Base-by-base conservation (phyloP, 2,329 filamentous ascomycete genomes). In the Calonectria henricotiae region DNA sequence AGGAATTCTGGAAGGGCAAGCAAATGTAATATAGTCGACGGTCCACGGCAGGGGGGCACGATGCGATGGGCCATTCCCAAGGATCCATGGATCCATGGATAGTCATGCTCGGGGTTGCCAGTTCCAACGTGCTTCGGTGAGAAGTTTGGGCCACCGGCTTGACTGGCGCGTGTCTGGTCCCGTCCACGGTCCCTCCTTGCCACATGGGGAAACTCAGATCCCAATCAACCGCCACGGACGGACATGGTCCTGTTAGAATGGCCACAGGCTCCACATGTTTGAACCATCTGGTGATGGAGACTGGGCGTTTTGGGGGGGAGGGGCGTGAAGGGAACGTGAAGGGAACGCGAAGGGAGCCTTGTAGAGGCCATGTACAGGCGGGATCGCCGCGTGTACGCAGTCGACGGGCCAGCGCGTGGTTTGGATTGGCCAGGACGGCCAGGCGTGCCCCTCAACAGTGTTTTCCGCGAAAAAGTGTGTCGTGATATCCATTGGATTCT, bases 81-180 rank as follows among this genome's bases (percentile, higher is more conserved):
- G 27, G 27, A 30, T 30, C 27, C 27, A 30, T 30, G 27, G 27
- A 39, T n/a, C 27, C 27, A 30, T 30, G 27, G 27, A 39, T n/a
- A 25, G 27, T 37, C 62, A 58, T 20, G 41, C 49, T 35, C 15
- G 27, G 49, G 44, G 41, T 25, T 65, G 39, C 39, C 11, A 43
- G 23, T 61, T 73, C 65, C 46, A 69, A 64, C 20, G 32, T 41
- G 44, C 60, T 70, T 75, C 74, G 74, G 74, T 76, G 72, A 76
- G 71, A 74, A 66, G 67, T 75, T 76, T 51, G 35, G 73, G 74
- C 69, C 72, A 76, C 72, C 74, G 74, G 71, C 73, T 64, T 39
- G 37, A 37, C 17, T 44, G 32, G 60, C 43, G 30, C 41, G 35
- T 17, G 25, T 20, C 7, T 3, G 35, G 27, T n/a, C 51, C 12